Base-by-base conservation (phyloP, 2,329 filamentous ascomycete species). In the Hortaea werneckii region DNA sequence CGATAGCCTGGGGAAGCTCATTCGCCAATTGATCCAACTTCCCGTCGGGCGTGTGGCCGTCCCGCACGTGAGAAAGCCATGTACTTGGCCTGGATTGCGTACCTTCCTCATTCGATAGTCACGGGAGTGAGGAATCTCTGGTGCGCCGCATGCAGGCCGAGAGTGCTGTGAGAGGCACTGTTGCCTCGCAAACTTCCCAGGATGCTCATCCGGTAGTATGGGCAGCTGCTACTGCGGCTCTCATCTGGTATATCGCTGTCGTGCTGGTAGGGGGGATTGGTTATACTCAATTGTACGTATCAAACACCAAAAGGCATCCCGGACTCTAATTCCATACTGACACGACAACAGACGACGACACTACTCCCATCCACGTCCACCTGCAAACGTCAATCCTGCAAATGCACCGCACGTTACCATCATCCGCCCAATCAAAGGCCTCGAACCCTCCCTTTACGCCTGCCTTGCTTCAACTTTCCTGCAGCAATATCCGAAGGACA, bases 381-480 rank as follows among this genome's bases (percentile, higher is more conserved):
- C 32, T 12, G 40, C 59, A 58, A 39, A 65, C 61, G 39, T 44
- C 52, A 57, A 28, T 44, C 20, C 20, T 20, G 12, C 44, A 9
- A 68, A 80, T 35, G 72, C 87, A 3, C 90, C 89, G 11, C 82
- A 87, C 68, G 76, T 98, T 58, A 96, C 92, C 29, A 77, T 95
- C 50, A 88, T 98, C 55, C 85, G 92, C 2, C 94, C 92, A 0
- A 83, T 95, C 53, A 96, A 95, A 67, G 92, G 89, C 50, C 75
- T 94, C 46, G 92, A 96, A 64, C 85, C 88, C 4, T 79, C 81
- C 53, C 79, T 96, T 26, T 95, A 94, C 73, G 87, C 95, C 59
- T 96, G 92, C 60, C 82, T 98, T 37, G 84, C 85, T 29, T 84
- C 89, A 5, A 87, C 84, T 1, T 89, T 95, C 63, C 79, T 72